Evolutionary conservation across 768 basidiomycete genomes (phyloP).

Genomic region (Russula lepida): DNA sequence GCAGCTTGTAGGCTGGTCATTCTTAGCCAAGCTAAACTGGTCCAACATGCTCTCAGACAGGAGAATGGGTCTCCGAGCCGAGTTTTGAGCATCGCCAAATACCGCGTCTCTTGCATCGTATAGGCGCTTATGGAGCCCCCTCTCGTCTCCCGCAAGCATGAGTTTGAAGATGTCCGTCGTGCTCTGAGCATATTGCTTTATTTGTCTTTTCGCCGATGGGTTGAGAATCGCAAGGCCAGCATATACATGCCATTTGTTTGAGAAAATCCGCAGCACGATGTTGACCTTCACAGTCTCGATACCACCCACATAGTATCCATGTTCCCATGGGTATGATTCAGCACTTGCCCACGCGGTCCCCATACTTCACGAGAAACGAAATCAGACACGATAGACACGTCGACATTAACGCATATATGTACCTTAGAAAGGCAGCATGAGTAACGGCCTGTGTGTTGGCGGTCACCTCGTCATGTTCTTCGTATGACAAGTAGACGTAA

Average conservation of each 20-base stretch:
- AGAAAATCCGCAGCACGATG: constrained; percentile 90
- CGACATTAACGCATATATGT: constrained; percentile 14
- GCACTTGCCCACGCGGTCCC: constrained; percentile 89
- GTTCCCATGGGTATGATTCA: constrained; percentile 87
- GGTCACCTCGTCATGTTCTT: constrained; percentile 92
- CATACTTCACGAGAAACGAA: constrained; percentile 53
- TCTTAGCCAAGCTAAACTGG: constrained; percentile 72
- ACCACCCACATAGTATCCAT: constrained; percentile 89
- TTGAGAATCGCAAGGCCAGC: constrained; percentile 98
- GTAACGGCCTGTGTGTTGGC: constrained; percentile 99
- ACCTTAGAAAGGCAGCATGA: constrained; percentile 96
- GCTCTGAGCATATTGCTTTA: constrained; percentile 82
- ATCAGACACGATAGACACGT: not conserved
- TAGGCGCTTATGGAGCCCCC: constrained; percentile 58
- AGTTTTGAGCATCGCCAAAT: constrained; percentile 43
- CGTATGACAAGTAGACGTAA: constrained; percentile 89
- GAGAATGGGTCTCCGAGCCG: constrained; percentile 54
- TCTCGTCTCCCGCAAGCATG: constrained; percentile 62
- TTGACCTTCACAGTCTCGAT: constrained; percentile 99
- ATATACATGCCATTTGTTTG: constrained; percentile 98
- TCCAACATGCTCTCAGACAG: constrained; percentile 81
- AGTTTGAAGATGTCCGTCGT: constrained; percentile 90
- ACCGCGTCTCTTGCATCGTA: constrained; percentile 68
- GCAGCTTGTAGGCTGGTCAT: constrained; percentile 10
- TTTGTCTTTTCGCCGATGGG: constrained; percentile 79